These are phyloP conservation scores for Cadophora sp. DNA, from an alignment of 2,329 filamentous ascomycete species.

Conservation along the genomic window DNA sequence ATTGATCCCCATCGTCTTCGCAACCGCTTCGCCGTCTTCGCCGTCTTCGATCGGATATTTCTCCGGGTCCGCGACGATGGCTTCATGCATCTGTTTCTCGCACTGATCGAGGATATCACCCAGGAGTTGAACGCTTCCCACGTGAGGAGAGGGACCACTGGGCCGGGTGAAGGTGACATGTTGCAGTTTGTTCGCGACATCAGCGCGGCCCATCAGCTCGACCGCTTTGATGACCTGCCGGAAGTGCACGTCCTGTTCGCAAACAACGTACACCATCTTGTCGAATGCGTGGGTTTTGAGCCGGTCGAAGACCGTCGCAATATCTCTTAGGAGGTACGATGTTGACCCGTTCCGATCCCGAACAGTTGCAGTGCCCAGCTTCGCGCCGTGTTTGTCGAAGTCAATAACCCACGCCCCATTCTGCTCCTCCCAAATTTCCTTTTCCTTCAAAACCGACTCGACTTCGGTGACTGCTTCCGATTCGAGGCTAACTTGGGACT, in stretches of 20 bases:
- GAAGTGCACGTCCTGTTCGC: not conserved
- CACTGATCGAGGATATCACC: too few species aligned
- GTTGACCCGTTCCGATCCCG: not conserved
- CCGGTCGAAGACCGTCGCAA: not conserved
- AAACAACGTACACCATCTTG: not conserved
- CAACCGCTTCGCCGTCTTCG: too few species aligned
- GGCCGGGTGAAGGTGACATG: too few species aligned
- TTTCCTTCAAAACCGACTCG: not conserved
- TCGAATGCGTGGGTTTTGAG: constrained; percentile 3
- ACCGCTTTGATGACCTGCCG: not conserved
- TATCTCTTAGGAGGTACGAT: not conserved
- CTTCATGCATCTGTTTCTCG: too few species aligned
- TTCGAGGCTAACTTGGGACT: not conserved
- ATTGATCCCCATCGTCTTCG: too few species aligned
- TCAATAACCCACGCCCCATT: not conserved
- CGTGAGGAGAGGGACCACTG: too few species aligned
- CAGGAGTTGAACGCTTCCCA: too few species aligned
- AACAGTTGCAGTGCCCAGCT: constrained; percentile 1
- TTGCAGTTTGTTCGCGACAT: too few species aligned
- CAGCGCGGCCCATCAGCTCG: not conserved
- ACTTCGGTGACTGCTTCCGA: not conserved
- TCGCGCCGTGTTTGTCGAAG: not conserved
- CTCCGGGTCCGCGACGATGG: too few species aligned
- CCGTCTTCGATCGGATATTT: too few species aligned
- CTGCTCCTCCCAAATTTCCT: not conserved